These are phyloP conservation scores for Mucor plumbeus DNA, from an alignment of 371 early-diverging fungal genomes.

Conservation along the genomic window DNA sequence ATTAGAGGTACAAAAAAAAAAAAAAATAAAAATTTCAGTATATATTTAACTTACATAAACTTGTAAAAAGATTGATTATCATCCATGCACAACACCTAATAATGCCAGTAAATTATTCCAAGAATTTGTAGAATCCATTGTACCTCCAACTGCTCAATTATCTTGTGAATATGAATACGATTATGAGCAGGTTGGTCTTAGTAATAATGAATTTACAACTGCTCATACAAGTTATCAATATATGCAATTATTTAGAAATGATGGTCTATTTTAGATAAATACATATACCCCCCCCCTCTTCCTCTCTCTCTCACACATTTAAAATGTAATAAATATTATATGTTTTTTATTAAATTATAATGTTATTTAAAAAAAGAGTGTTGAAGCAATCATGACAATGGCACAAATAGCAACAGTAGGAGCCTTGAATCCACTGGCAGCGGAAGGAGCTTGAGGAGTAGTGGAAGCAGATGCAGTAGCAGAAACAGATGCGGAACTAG, in stretches of 20 bases:
- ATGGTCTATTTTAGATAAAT: slow-evolving; percentile 43
- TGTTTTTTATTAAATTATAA: neutral
- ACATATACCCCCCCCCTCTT: slow-evolving; percentile 1
- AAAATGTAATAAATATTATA: slow-evolving; percentile 1
- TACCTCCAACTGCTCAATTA: slow-evolving; percentile 50
- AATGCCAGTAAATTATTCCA: slow-evolving; percentile 40
- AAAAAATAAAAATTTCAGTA: neutral
- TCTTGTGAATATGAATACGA: slow-evolving; percentile 56
- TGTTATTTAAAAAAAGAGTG: slow-evolving; percentile 23
- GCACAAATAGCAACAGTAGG: slow-evolving; percentile 6
- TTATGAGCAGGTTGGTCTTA: slow-evolving; percentile 52
- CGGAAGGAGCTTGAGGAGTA: neutral
- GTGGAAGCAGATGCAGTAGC: slow-evolving; percentile 9
- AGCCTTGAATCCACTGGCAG: slow-evolving; percentile 26
- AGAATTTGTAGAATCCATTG: slow-evolving; percentile 53
- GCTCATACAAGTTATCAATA: slow-evolving; percentile 64
- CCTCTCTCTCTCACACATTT: neutral
- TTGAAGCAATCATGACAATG: slow-evolving; percentile 17
- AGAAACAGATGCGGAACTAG: slow-evolving; percentile 11
- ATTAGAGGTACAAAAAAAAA: slow-evolving; percentile 46
- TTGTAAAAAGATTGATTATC: slow-evolving; percentile 47
- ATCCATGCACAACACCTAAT: slow-evolving; percentile 53
- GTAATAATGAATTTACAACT: slow-evolving; percentile 50
- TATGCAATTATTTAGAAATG: slow-evolving; percentile 54
- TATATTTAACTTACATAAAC: neutral